These are phyloP conservation scores for Kwoniella sp. DNA, from an alignment of 768 basidiomycete genomes.

Conservation along the genomic window DNA sequence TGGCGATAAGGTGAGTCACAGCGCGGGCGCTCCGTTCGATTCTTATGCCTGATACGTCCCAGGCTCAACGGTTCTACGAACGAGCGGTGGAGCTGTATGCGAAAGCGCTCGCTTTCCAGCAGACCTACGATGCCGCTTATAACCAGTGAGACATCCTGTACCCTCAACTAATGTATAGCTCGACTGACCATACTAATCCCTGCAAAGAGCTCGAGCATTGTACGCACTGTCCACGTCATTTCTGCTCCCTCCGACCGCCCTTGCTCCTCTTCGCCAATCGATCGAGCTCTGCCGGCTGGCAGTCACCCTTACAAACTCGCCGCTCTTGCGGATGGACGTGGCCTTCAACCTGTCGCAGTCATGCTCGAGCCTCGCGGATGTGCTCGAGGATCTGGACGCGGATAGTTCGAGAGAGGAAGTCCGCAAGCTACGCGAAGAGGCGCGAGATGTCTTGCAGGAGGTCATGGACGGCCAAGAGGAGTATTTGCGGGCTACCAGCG, in stretches of 20 bases:
- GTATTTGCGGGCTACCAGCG: constrained; percentile 24
- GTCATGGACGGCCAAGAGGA: constrained; percentile 42
- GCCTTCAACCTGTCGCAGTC: constrained; percentile 45
- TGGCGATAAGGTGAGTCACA: constrained; percentile 43
- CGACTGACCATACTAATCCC: neutral
- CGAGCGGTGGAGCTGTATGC: constrained; percentile 44
- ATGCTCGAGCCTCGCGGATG: constrained; percentile 35
- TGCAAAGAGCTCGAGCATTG: constrained; percentile 40
- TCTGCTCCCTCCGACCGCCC: constrained; percentile 36
- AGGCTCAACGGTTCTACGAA: constrained; percentile 48
- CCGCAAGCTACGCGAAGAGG: constrained; percentile 30
- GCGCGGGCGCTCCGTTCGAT: no score
- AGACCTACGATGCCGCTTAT: constrained; percentile 42
- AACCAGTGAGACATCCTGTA: constrained; percentile 23
- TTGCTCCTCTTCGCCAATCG: constrained; percentile 25
- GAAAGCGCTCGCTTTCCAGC: constrained; percentile 31
- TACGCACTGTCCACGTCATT: constrained; percentile 43
- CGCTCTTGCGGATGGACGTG: constrained; percentile 40
- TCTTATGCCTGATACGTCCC: no score
- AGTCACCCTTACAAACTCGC: constrained; percentile 26
- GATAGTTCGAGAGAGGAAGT: constrained; percentile 15
- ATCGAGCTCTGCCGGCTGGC: constrained; percentile 37
- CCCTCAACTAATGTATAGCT: neutral
- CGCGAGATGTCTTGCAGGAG: constrained; percentile 26
- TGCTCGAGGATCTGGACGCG: constrained; percentile 36